Percentiles rank a stretch among this genome's conserved stretches.
Conservation (phyloP, 2,329 filamentous ascomycete genomes). For the Raffaelea arxii region DNA sequence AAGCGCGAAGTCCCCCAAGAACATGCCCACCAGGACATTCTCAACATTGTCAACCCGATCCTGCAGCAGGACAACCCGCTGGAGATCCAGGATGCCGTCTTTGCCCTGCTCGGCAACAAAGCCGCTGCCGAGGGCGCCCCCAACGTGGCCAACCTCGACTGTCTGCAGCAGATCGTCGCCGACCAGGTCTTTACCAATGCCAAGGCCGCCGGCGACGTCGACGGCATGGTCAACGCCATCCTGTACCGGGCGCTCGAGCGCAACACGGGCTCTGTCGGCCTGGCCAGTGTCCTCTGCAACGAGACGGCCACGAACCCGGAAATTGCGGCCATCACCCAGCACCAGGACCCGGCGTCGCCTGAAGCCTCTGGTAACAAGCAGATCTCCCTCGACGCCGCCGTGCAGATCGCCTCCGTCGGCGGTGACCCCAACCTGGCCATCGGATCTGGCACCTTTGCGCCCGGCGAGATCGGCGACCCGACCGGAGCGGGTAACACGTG, state of each 20-base stretch:
- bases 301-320: conserved; percentile 53
- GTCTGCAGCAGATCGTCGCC: conserved; percentile 47
- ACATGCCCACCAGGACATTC: conserved; percentile 36
- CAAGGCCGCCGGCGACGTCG: conserved; percentile 41
- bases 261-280: conserved; percentile 48
- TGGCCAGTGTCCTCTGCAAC: conserved; percentile 47
- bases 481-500: conserved; percentile 43
- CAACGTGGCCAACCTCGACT: conserved; percentile 36
- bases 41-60: conserved; percentile 24
- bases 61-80: conserved; percentile 37
- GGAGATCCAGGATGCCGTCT: conserved; percentile 34
- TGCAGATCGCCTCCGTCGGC: conserved; percentile 50
- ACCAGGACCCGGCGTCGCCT: conserved; percentile 56
- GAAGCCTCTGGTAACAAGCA: conserved; percentile 52
- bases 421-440: conserved; percentile 54
- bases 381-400: conserved; percentile 47
- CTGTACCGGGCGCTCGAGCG: conserved; percentile 46
- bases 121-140: conserved; percentile 22
- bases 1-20: conserved; percentile 43
- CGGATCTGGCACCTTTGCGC: conserved; percentile 51
- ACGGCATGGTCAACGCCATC: conserved; percentile 41
- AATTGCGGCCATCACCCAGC: conserved; percentile 53
- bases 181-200: conserved; percentile 53
- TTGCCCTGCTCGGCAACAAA: conserved; percentile 37
- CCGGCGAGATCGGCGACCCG: conserved; percentile 34